A percentile compares a stretch with the other conserved stretches of the same genome.
Conservation (phyloP, 768 basidiomycete species). For the Kwoniella sp. region DNA sequence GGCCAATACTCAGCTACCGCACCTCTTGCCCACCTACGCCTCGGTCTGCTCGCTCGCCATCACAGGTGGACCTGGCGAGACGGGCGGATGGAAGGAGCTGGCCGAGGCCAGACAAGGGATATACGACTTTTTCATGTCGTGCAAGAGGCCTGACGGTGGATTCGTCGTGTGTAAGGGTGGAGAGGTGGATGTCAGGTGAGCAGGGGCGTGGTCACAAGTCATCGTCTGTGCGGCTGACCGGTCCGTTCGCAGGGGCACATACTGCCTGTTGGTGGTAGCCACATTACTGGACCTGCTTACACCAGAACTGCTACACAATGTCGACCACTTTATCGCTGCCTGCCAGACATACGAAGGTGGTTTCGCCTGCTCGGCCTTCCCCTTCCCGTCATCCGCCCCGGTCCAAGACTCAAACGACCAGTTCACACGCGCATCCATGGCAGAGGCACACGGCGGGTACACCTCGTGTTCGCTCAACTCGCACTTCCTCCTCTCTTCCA, state of each 20-base stretch:
- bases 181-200: conserved; percentile 89
- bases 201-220: conserved; percentile 2
- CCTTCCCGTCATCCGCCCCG: conserved; percentile 54
- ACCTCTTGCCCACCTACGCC: conserved; percentile 86
- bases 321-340: conserved; percentile 67
- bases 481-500: conserved; percentile 67
- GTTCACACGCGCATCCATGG: conserved; percentile 54
- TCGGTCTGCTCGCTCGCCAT: conserved; percentile 78
- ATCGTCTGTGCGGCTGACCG: conserved; percentile 1
- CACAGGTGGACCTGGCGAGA: conserved; percentile 64
- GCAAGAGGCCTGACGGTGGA: conserved; percentile 89
- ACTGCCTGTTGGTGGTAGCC: conserved; percentile 81
- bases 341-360: conserved; percentile 99
- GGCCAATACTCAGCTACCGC: conserved; percentile 68
- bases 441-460: conserved; percentile 97
- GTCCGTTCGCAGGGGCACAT: conserved; percentile 65
- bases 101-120: conserved; percentile 72
- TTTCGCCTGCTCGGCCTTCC: conserved; percentile 73
- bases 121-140: conserved; percentile 82
- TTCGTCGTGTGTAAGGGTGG: conserved; percentile 81
- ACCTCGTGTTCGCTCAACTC: conserved; percentile 87
- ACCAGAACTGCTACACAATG: conserved; percentile 73
- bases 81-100: conserved; percentile 60
- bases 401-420: neutral
- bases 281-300: conserved; percentile 80